A percentile compares a stretch with the other conserved stretches of the same genome.
These are phyloP conservation scores for Strobilomyces dryophilus DNA, from an alignment of 768 basidiomycete species.

Conservation along the genomic window DNA sequence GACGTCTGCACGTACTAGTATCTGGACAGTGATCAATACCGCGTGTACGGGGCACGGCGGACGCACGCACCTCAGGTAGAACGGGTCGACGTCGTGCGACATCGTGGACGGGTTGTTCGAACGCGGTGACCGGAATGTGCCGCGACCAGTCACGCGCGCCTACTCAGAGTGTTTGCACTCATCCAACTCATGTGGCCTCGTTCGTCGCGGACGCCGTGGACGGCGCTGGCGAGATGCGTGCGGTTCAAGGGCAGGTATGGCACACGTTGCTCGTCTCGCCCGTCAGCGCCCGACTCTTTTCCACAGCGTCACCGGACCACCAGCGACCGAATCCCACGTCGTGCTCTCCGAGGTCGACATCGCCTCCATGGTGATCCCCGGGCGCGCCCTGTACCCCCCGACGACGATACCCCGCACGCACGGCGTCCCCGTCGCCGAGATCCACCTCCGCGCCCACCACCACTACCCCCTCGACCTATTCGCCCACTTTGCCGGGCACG, in stretches of 20 bases:
- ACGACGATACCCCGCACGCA: constrained; percentile 58
- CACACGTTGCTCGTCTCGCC: too few species aligned
- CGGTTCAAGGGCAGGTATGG: constrained; percentile 12
- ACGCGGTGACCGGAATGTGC: neutral
- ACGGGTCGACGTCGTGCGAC: constrained; percentile 62
- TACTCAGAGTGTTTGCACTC: too few species aligned
- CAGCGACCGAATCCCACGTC: constrained; percentile 3
- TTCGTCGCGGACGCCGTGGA: constrained; percentile 15
- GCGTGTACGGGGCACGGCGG: neutral
- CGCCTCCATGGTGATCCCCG: constrained; percentile 57
- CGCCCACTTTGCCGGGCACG: constrained; percentile 78
- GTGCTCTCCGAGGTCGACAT: constrained; percentile 36
- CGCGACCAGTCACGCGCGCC: neutral
- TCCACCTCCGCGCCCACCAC: constrained; percentile 82
- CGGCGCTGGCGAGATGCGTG: constrained; percentile 18
- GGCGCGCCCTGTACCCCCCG: constrained; percentile 53
- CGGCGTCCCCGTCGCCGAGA: constrained; percentile 69
- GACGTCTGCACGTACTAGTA: constrained; percentile 42
- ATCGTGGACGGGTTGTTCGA: constrained; percentile 17
- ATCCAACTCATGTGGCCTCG: constrained; percentile 26
- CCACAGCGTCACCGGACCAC: neutral
- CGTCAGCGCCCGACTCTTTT: too few species aligned
- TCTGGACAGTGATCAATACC: constrained; percentile 31
- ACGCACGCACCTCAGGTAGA: constrained; percentile 64
- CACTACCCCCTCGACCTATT: constrained; percentile 67